Percentiles rank a stretch among this genome's conserved stretches.
Evolutionary conservation across 1,284 basidiomycete species (phyloP).

Genomic region (Tylopilus sp.): DNA sequence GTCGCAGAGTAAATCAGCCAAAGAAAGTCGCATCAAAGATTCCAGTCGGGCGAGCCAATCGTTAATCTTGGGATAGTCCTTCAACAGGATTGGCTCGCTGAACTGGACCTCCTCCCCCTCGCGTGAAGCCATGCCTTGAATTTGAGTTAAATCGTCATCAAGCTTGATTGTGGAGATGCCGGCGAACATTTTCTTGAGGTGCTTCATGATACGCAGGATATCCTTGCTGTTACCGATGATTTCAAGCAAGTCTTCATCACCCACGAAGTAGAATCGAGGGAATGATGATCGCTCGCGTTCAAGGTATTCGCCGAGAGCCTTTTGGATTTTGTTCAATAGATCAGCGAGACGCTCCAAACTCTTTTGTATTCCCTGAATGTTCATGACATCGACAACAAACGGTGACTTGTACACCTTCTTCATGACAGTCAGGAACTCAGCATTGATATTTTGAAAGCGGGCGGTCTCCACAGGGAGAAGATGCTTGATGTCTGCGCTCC

Average conservation of each 20-base stretch:
- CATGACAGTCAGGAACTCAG: constrained; percentile 98
- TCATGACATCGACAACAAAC: constrained; percentile 95
- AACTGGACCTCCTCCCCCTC: constrained; percentile 94
- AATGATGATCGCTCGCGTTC: constrained; percentile 97
- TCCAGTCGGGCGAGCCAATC: constrained; percentile 97
- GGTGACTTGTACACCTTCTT: constrained; percentile 99
- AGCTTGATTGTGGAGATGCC: constrained; percentile 88
- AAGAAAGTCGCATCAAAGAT: constrained; percentile 89
- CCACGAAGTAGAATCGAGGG: constrained; percentile 99
- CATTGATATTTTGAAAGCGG: constrained; percentile 98
- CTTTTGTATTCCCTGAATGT: constrained; percentile 95
- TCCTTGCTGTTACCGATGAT: constrained; percentile 99
- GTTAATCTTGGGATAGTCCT: constrained; percentile 96
- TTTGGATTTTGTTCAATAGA: constrained; percentile 96
- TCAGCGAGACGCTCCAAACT: constrained; percentile 96
- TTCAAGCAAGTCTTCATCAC: constrained; percentile 97
- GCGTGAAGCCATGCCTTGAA: constrained; percentile 87
- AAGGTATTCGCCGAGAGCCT: constrained; percentile 97
- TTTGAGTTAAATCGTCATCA: constrained; percentile 86
- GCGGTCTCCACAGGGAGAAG: constrained; percentile 95
- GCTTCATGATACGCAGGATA: constrained; percentile 95
- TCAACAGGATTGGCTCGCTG: constrained; percentile 78
- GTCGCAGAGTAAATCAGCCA: constrained; percentile 78
- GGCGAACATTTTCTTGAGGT: constrained; percentile 99
- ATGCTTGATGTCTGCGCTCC: constrained; percentile 97